phyloP scores from a whole-genome alignment of 2,329 filamentous ascomycete species.

The Pleoardoris graminearum region DNA sequence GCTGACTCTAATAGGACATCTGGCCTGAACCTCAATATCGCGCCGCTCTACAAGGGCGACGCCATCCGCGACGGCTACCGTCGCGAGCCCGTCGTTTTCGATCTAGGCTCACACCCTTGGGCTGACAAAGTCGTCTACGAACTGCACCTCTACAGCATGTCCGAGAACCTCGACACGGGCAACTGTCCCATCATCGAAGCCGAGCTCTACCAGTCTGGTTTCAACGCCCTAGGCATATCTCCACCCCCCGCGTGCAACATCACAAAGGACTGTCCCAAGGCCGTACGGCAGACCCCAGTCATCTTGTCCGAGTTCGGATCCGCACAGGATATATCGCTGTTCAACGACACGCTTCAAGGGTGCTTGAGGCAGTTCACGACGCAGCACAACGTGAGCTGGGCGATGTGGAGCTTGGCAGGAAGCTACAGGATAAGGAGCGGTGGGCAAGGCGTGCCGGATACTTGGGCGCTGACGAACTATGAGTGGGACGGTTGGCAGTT shows the following conservation, averaged over 20 bases:
- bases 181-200: slow-evolving; percentile 55
- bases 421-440: slow-evolving; percentile 53
- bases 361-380: slow-evolving; percentile 53
- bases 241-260: slow-evolving; percentile 42
- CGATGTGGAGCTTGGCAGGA: slow-evolving; percentile 56
- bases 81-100: slow-evolving; percentile 52
- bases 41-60: slow-evolving; percentile 47
- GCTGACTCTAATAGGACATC: slow-evolving; percentile 26
- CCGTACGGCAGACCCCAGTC: slow-evolving; percentile 42
- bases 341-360: slow-evolving; percentile 52
- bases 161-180: slow-evolving; percentile 47
- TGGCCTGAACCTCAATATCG: slow-evolving; percentile 43
- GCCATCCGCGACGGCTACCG: slow-evolving; percentile 49
- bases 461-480: slow-evolving; percentile 54
- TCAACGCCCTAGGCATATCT: slow-evolving; percentile 51
- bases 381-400: slow-evolving; percentile 53
- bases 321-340: slow-evolving; percentile 45
- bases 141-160: slow-evolving; percentile 59
- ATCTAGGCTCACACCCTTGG: slow-evolving; percentile 53
- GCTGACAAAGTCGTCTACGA: slow-evolving; percentile 63
- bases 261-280: slow-evolving; percentile 39
- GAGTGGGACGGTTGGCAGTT: slow-evolving; percentile 55
- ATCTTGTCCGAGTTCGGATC: slow-evolving; percentile 45
- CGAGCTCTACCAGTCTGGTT: slow-evolving; percentile 54
- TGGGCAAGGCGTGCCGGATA: slow-evolving; percentile 52